These are phyloP conservation scores for Quillaja saponaria DNA, from an alignment of 306 rosid species.

Conservation along the genomic window DNA sequence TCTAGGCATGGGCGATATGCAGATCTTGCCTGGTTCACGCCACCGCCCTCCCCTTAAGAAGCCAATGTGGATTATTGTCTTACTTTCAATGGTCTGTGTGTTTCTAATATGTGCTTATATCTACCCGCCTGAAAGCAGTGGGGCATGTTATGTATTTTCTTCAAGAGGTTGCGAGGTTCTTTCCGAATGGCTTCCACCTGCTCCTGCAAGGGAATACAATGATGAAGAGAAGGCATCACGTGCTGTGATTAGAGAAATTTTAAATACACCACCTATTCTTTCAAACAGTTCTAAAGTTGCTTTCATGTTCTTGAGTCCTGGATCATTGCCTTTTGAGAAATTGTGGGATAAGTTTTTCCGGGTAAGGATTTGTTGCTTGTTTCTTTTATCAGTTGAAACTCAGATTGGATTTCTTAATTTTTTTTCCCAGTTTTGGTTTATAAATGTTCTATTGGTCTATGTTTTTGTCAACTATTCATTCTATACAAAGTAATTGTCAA, in stretches of 20 bases:
- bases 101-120: conserved; percentile 81
- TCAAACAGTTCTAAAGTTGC: conserved; percentile 73
- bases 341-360: conserved; percentile 92
- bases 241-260: conserved; percentile 71
- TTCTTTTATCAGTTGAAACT: conserved; percentile 8
- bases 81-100: conserved; percentile 76
- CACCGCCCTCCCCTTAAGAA: conserved; percentile 79
- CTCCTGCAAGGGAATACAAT: conserved; percentile 66
- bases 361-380: conserved; percentile 51
- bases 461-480: neutral
- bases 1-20: conserved; percentile 75
- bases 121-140: conserved; percentile 67
- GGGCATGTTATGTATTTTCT: conserved; percentile 81
- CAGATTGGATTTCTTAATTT: conserved; percentile 4
- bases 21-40: conserved; percentile 75
- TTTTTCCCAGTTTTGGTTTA: neutral
- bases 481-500: neutral
- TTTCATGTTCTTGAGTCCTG: conserved; percentile 88
- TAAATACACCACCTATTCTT: conserved; percentile 48
- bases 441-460: neutral
- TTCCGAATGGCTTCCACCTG: conserved; percentile 86
- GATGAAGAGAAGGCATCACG: conserved; percentile 87
- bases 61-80: conserved; percentile 85
- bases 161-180: conserved; percentile 73
- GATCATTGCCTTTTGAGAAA: conserved; percentile 85